Evolutionary conservation across 1,284 basidiomycete genomes (phyloP), one percentile per base, ranked within the genome.

Genomic region (Apiotrichum akiyoshidainum): DNA sequence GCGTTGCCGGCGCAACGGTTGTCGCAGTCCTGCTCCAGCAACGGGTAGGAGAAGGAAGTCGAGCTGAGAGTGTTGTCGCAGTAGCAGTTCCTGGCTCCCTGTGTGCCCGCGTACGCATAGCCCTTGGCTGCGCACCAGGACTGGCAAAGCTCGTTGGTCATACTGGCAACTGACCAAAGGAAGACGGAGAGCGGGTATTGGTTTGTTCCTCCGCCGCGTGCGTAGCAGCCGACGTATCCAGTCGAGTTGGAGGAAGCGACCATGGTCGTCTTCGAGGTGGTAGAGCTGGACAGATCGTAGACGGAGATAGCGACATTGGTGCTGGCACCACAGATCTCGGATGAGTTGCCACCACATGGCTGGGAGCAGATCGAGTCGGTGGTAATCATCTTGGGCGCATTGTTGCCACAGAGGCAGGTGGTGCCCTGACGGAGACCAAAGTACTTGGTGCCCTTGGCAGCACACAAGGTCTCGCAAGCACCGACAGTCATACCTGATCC

Each of bases 1-100:
- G 93, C 93, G 46, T 89, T 93, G 74, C 92, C 95, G 77, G 96
- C 94, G 74, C 96, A 85, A 49, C 95, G 84, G 65, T 95, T 82
- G 73, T 96, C 86, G 64, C 96, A 86, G 55, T 84, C 79, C 54
- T 65, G 59, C 6, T 74, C 74, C 49, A 80, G 83, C 81, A 87
- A 84, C 60, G 80, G 75, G 39, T 26, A 33, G 4, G 37, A 78
- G 19, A 87, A 79, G 22, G 89, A 88, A 52, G 80, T 78, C 50
- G 83, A 80, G 67, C 83, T 86, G 65, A 94, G 88, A 39, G 82
- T 80, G 26, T 83, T 78, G 42, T 87, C 78, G 70, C 89, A 83
- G 21, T 83, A 80, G 22, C 95, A 81, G 76, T 96, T 89, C 70
- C 87, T 89, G 41, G 86, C 79, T 52, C 91, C 83, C 61, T 86